Percentiles rank a stretch among this genome's conserved stretches.
These are phyloP conservation scores for Pseudogymnoascus sp. DNA, from an alignment of 2,329 filamentous ascomycete species.

Conservation along the genomic window DNA sequence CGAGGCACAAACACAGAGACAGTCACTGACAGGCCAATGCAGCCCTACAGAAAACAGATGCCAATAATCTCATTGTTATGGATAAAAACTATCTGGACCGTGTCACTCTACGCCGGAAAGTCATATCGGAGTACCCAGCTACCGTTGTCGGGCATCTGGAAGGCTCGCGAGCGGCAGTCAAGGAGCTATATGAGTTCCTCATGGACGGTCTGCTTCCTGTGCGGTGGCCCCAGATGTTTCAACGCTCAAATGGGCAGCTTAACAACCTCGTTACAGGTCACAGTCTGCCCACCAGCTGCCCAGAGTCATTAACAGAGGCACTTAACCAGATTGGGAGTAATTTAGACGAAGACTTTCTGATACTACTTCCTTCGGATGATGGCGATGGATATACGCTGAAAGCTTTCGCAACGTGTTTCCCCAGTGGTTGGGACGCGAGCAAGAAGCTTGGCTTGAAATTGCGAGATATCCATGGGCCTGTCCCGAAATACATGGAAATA, in stretches of 20 bases:
- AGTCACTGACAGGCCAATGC: background rate
- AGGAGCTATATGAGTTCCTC: constrained; percentile 51
- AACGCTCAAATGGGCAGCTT: constrained; percentile 21
- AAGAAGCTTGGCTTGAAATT: constrained; percentile 46
- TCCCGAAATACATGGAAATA: constrained; percentile 50
- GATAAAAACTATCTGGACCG: constrained; percentile 51
- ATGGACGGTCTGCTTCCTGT: constrained; percentile 46
- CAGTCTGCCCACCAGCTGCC: constrained; percentile 32
- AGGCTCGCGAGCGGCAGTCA: constrained; percentile 36
- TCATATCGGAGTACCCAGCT: constrained; percentile 38
- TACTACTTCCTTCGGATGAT: constrained; percentile 42
- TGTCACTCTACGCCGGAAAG: constrained; percentile 39
- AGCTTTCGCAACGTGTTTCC: constrained; percentile 50
- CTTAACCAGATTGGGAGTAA: constrained; percentile 43
- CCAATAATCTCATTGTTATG: constrained; percentile 50
- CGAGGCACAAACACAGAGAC: background rate
- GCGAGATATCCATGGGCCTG: constrained; percentile 49
- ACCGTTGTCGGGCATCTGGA: constrained; percentile 34
- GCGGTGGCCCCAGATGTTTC: constrained; percentile 49
- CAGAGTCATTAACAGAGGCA: constrained; percentile 31
- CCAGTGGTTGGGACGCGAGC: constrained; percentile 50
- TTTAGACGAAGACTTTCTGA: constrained; percentile 53
- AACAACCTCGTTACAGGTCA: constrained; percentile 40
- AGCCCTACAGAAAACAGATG: constrained; percentile 45
- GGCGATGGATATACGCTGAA: constrained; percentile 42